Conservation (phyloP, 108 stramenopile species). For the Cyclotella sp. region DNA sequence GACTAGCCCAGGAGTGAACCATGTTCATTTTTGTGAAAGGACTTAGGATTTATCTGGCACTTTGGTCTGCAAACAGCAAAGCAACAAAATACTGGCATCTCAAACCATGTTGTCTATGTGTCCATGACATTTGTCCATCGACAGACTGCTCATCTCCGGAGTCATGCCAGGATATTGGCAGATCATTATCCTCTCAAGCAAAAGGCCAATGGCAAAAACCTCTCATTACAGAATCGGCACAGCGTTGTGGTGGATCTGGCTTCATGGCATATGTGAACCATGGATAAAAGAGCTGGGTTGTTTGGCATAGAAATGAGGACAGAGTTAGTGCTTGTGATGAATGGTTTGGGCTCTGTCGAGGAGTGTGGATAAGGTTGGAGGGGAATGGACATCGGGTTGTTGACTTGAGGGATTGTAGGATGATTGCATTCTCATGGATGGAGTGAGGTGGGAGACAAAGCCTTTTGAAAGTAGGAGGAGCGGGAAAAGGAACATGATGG, state of each 20-base stretch:
- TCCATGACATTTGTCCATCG: constrained; percentile 35
- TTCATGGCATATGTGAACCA: constrained; percentile 41
- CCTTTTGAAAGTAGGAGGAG: not conserved
- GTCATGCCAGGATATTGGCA: constrained; percentile 74
- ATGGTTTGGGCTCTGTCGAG: constrained; percentile 23
- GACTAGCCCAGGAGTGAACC: too few relatives aligned
- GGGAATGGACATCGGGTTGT: not conserved
- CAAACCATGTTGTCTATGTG: constrained; percentile 58
- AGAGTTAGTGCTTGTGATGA: constrained; percentile 18
- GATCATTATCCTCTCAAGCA: constrained; percentile 71
- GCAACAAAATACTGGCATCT: constrained; percentile 47
- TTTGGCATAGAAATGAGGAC: constrained; percentile 35
- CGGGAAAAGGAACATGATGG: not conserved
- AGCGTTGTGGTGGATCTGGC: not conserved
- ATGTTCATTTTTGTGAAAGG: too few relatives aligned
- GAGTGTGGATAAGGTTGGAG: not conserved
- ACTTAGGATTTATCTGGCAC: constrained; percentile 66
- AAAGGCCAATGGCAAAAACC: constrained; percentile 77
- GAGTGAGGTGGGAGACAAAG: not conserved
- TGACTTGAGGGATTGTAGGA: not conserved
- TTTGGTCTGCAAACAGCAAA: constrained; percentile 71
- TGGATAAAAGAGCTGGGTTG: constrained; percentile 39
- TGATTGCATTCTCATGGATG: not conserved
- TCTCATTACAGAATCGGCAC: constrained; percentile 19
- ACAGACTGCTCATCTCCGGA: constrained; percentile 58